These are phyloP conservation scores for Stenocarpella maydis DNA, from an alignment of 2,329 filamentous ascomycete genomes.

Conservation along the genomic window DNA sequence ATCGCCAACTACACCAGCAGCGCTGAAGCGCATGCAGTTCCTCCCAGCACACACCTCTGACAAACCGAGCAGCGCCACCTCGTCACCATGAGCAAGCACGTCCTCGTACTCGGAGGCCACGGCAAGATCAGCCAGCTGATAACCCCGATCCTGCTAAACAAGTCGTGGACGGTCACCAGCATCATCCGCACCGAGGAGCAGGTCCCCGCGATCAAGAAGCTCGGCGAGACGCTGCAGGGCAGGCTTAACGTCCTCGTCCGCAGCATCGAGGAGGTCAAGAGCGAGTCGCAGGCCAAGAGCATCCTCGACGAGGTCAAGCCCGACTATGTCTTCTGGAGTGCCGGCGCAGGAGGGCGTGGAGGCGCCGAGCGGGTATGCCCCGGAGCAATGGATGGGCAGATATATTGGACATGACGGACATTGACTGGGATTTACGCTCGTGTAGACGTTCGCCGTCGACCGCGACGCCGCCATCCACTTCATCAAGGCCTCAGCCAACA, in stretches of 20 bases:
- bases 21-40: neutral
- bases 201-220: slow-evolving; percentile 66
- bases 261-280: slow-evolving; percentile 76
- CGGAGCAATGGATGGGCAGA: no score
- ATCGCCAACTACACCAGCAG: neutral
- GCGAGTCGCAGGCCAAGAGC: slow-evolving; percentile 65
- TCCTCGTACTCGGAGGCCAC: slow-evolving; percentile 82
- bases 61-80: neutral
- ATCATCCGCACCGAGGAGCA: slow-evolving; percentile 79
- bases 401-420: no score
- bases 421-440: neutral
- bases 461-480: slow-evolving; percentile 70
- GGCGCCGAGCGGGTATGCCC: slow-evolving; percentile 55
- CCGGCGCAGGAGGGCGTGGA: slow-evolving; percentile 70
- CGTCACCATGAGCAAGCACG: slow-evolving; percentile 51
- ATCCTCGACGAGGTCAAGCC: slow-evolving; percentile 69
- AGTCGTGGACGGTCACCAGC: slow-evolving; percentile 80
- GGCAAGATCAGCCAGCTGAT: slow-evolving; percentile 80
- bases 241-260: slow-evolving; percentile 74
- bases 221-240: slow-evolving; percentile 63
- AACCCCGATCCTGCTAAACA: slow-evolving; percentile 77
- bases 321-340: slow-evolving; percentile 75
- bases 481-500: slow-evolving; percentile 65
- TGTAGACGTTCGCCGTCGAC: slow-evolving; percentile 65
- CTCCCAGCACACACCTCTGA: neutral